phyloP scores from a whole-genome alignment of 108 stramenopile genomes.

The Schizochytrium sp. region DNA sequence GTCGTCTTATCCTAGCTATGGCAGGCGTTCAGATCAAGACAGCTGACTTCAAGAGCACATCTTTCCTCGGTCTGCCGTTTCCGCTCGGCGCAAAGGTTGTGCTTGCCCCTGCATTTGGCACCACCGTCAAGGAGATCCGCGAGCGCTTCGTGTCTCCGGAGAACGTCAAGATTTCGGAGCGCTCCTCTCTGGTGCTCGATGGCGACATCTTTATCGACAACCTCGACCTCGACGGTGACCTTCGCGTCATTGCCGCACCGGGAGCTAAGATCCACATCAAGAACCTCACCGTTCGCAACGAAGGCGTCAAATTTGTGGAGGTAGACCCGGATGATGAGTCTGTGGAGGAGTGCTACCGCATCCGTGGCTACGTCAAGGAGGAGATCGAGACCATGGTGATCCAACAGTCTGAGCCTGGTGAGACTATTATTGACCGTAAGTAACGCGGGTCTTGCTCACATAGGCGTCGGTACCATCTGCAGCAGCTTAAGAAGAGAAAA shows the following conservation, averaged over 20 bases:
- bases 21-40: constrained; percentile 78
- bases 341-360: constrained; percentile 56
- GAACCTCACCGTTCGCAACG: constrained; percentile 33
- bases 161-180: constrained; percentile 81
- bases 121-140: constrained; percentile 80
- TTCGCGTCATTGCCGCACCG: constrained; percentile 56
- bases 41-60: constrained; percentile 69
- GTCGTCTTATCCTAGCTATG: constrained; percentile 77
- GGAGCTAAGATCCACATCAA: constrained; percentile 45
- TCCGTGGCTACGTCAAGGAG: constrained; percentile 62
- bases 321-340: constrained; percentile 38
- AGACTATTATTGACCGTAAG: constrained; percentile 55
- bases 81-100: constrained; percentile 83
- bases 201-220: constrained; percentile 78
- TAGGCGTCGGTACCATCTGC: neutral
- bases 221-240: constrained; percentile 62
- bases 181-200: constrained; percentile 83
- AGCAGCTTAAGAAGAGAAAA: neutral
- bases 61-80: constrained; percentile 78
- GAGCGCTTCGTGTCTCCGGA: constrained; percentile 80
- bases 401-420: constrained; percentile 48
- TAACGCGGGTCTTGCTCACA: neutral
- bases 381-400: constrained; percentile 39
- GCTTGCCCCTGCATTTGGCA: constrained; percentile 80
- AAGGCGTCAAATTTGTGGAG: neutral